Evolutionary conservation across 176 grass and related monocot species (phyloP), one percentile per base, ranked within the genome.

Genomic region (Stipa capillata): DNA sequence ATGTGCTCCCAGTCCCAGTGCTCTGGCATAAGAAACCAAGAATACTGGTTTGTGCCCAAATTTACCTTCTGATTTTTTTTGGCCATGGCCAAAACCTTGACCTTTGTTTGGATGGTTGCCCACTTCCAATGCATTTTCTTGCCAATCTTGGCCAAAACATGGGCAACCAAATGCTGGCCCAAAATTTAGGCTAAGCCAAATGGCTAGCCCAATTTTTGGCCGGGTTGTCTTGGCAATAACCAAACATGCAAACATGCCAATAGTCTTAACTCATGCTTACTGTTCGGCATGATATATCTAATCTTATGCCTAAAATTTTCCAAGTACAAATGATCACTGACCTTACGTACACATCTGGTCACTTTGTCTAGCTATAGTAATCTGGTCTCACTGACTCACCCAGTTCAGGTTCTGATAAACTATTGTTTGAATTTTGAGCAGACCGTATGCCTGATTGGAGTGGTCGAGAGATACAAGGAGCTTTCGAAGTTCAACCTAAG

Each of bases 401-500:
- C n/a, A 32, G 34, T 37, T 35, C 6, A 53, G 15, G 5, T 85
- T 53, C 18, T 81, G 27, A 85, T 71, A 47, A 48, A 27, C 4
- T 31, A 31, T 65, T 68, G 49, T 50, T 78, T 89, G 69, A 67
- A 60, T 67, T 34, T 39, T 73, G 60, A 6, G 35, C 91, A 94
- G 92, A 98, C 95, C 48, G 92, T 92, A 78, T 98, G 92, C 90
- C 69, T 90, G 77, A 77, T 98, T 17, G 95, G 95, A 29, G 87
- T 92, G 3, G 92, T 89, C 49, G 90, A 94, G 84, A 94, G 74
- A 53, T 98, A 98, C 65, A 94, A 94, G 25, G 79, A 91, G 77
- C 87, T 98, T 17, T 75, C 91, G n/a, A 98, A 94, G 80, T 98
- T 92, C 89, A 94, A 98, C 77, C 44, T 94, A 53, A 94, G 92